A percentile compares a stretch with the other conserved stretches of the same genome.
Conservation (phyloP, 2,329 filamentous ascomycete species). For the Myriosclerotinia duriaeana region DNA sequence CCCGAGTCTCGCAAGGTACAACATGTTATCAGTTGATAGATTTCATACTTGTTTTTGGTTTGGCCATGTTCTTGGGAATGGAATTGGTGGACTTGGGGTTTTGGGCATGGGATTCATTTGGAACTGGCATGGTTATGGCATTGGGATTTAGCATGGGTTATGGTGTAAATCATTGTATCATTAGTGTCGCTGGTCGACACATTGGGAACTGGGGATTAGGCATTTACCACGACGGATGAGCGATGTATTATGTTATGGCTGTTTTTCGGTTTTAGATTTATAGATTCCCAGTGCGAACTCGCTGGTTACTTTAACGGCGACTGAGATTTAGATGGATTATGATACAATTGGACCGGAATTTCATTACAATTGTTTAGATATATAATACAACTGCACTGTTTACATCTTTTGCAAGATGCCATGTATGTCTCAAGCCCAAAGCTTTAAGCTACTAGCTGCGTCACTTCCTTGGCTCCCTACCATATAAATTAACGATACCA, state of each 20-base stretch:
- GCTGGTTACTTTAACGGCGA: background rate
- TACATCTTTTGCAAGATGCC: background rate
- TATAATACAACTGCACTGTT: background rate
- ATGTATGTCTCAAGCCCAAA: background rate
- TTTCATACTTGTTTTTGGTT: background rate
- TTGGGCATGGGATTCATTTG: background rate
- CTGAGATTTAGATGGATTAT: background rate
- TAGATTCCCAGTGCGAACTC: slow-evolving; percentile 15
- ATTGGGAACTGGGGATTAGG: background rate
- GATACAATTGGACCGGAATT: background rate
- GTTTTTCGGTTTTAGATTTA: slow-evolving; percentile 5
- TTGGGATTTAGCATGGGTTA: background rate
- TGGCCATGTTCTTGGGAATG: background rate
- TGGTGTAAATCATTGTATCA: slow-evolving; percentile 7
- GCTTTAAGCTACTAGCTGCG: background rate
- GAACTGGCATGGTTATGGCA: background rate
- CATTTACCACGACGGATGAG: background rate
- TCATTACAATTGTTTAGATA: background rate
- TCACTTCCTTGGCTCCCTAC: background rate
- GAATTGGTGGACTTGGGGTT: background rate
- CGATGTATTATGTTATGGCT: slow-evolving; percentile 1
- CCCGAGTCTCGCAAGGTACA: background rate
- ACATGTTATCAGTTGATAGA: background rate
- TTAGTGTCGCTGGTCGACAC: background rate
- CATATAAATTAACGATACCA: background rate